phyloP scores from a whole-genome alignment of 805 yeast species.

The Lachancea kluyveri region DNA sequence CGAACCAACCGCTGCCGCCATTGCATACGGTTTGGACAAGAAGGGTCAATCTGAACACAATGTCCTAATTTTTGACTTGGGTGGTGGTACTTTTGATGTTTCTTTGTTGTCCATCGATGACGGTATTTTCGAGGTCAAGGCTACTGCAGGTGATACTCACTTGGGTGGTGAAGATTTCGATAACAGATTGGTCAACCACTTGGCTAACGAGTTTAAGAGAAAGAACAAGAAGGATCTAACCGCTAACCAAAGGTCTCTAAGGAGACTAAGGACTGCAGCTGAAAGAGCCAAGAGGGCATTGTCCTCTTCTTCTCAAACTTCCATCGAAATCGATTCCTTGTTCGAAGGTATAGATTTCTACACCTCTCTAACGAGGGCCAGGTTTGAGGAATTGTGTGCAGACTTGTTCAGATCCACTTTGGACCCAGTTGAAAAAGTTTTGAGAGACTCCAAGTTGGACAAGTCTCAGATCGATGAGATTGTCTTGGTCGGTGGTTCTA shows the following conservation, averaged over 20 bases:
- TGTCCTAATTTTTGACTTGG: slow-evolving; percentile 87
- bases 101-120: slow-evolving; percentile 87
- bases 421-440: slow-evolving; percentile 93
- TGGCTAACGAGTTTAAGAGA: slow-evolving; percentile 90
- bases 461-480: slow-evolving; percentile 87
- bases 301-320: slow-evolving; percentile 94
- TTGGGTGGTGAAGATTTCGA: slow-evolving; percentile 99
- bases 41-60: slow-evolving; percentile 73
- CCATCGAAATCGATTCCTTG: slow-evolving; percentile 90
- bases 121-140: slow-evolving; percentile 95
- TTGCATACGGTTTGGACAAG: slow-evolving; percentile 90
- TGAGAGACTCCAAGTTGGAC: slow-evolving; percentile 85
- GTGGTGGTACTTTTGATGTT: slow-evolving; percentile 98
- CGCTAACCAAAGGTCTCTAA: slow-evolving; percentile 86
- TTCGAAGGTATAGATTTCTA: slow-evolving; percentile 95
- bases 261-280: slow-evolving; percentile 97
- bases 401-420: slow-evolving; percentile 89
- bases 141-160: slow-evolving; percentile 66
- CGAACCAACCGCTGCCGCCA: slow-evolving; percentile 97
- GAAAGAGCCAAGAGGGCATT: slow-evolving; percentile 97
- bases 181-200: slow-evolving; percentile 86
- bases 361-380: slow-evolving; percentile 94
- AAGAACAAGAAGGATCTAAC: slow-evolving; percentile 91
- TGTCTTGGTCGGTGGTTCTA: slow-evolving; percentile 95
- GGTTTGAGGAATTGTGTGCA: slow-evolving; percentile 94